These are phyloP conservation scores for Chaetoscypha palmicola DNA, from an alignment of 2,329 filamentous ascomycete genomes.

Conservation along the genomic window DNA sequence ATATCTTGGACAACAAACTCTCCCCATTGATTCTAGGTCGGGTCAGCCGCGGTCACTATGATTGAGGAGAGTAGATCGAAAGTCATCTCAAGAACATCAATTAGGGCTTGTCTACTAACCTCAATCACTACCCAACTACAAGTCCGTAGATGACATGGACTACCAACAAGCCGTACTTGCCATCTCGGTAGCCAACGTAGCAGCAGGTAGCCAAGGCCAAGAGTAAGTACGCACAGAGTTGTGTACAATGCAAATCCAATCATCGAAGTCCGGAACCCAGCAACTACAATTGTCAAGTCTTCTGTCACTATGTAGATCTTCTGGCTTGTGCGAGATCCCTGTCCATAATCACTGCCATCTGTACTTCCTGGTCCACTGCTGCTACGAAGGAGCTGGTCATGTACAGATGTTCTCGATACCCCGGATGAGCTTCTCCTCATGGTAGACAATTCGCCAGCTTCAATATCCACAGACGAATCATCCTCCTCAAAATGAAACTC, in stretches of 20 bases:
- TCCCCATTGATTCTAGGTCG: conserved; percentile 78
- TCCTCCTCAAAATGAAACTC: conserved; percentile 29
- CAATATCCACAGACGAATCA: conserved; percentile 26
- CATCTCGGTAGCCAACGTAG: conserved; percentile 86
- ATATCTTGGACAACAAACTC: conserved; percentile 77
- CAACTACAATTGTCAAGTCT: conserved; percentile 87
- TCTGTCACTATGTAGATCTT: conserved; percentile 92
- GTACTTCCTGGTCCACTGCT: conserved; percentile 57
- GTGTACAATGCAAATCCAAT: conserved; percentile 64
- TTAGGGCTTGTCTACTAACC: conserved; percentile 36
- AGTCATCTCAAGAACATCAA: neutral
- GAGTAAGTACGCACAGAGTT: conserved; percentile 61
- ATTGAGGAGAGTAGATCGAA: neutral
- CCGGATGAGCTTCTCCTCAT: conserved; percentile 59
- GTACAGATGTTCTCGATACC: conserved; percentile 48
- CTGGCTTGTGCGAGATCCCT: conserved; percentile 64
- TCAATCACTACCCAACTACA: conserved; percentile 92
- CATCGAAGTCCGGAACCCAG: conserved; percentile 76
- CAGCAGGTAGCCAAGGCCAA: conserved; percentile 75
- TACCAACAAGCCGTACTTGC: conserved; percentile 71
- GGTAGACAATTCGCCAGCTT: conserved; percentile 33
- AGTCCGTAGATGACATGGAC: conserved; percentile 58
- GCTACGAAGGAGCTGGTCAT: conserved; percentile 61
- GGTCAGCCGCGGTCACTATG: conserved; percentile 22
- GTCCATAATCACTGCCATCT: conserved; percentile 53